These are phyloP conservation scores for Knufia petricola DNA, from an alignment of 2,329 filamentous ascomycete species.

Conservation along the genomic window DNA sequence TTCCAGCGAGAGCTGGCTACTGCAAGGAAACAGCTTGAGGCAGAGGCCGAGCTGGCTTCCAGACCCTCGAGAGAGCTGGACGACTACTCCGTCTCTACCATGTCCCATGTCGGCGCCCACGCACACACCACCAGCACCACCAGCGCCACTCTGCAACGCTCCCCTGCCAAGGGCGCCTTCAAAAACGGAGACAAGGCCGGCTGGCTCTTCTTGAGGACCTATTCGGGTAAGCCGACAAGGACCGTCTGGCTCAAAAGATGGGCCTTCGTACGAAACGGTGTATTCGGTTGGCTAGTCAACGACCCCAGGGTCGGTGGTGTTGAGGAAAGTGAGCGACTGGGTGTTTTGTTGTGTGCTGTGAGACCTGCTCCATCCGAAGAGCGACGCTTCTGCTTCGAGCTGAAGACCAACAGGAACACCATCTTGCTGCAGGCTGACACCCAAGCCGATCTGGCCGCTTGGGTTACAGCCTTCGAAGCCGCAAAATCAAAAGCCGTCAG, in stretches of 20 bases:
- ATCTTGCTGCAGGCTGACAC: constrained; percentile 88
- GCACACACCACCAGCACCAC: constrained; percentile 46
- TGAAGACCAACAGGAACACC: constrained; percentile 92
- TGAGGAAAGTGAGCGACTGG: constrained; percentile 91
- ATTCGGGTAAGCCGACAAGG: constrained; percentile 78
- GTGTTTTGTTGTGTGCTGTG: constrained; percentile 85
- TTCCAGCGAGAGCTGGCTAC: constrained; percentile 74
- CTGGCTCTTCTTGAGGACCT: constrained; percentile 76
- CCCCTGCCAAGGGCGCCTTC: constrained; percentile 45
- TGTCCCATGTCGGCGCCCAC: constrained; percentile 69
- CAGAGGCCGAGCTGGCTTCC: constrained; percentile 57
- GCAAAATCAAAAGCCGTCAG: constrained; percentile 90
- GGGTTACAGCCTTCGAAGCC: constrained; percentile 86
- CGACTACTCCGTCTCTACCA: constrained; percentile 81
- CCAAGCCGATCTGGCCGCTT: constrained; percentile 82
- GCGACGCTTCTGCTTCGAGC: constrained; percentile 90
- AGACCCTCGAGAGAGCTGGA: constrained; percentile 87
- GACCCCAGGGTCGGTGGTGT: constrained; percentile 71
- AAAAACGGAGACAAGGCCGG: constrained; percentile 68
- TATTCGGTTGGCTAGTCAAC: constrained; percentile 89
- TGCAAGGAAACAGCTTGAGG: constrained; percentile 73
- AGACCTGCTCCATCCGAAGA: constrained; percentile 88
- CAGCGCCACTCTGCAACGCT: constrained; percentile 31
- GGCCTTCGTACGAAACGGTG: constrained; percentile 92
- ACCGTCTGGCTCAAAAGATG: constrained; percentile 85